Conservation (phyloP, 2,329 filamentous ascomycete genomes). For the Alternaria brassicae region DNA sequence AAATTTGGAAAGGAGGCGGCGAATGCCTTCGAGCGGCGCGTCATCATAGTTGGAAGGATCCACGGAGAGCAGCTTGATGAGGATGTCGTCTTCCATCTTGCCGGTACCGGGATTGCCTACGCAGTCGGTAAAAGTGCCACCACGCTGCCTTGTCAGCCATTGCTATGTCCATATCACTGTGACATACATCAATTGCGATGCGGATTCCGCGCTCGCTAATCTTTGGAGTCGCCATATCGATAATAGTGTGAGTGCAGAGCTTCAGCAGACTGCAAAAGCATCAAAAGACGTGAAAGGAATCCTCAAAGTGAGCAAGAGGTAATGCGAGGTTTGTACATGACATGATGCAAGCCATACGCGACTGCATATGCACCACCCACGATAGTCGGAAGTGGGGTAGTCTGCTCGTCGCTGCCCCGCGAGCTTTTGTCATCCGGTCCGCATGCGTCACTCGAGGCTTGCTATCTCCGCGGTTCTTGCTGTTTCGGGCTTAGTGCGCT, state of each 20-base stretch:
- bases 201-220: slow-evolving; percentile 66
- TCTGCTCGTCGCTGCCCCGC: slow-evolving; percentile 14
- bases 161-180: not conserved
- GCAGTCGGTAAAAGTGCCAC: slow-evolving; percentile 92
- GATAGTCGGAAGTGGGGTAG: slow-evolving; percentile 13
- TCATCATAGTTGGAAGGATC: slow-evolving; percentile 91
- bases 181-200: slow-evolving; percentile 69
- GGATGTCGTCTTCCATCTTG: slow-evolving; percentile 73
- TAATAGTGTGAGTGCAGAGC: not conserved
- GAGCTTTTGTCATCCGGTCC: slow-evolving; percentile 14
- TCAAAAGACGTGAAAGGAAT: not conserved
- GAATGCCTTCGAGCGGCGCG: slow-evolving; percentile 89
- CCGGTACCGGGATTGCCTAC: slow-evolving; percentile 79
- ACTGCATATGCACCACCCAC: not conserved
- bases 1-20: slow-evolving; percentile 82
- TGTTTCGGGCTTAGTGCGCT: not conserved
- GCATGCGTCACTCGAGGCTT: not conserved
- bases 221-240: slow-evolving; percentile 35
- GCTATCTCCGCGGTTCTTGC: slow-evolving; percentile 1
- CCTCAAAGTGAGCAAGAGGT: not conserved
- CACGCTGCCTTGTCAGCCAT: slow-evolving; percentile 61
- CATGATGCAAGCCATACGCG: not conserved
- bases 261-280: not conserved
- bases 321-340: not conserved
- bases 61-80: slow-evolving; percentile 89